Conservation (phyloP, 1,139 yeast genomes). For the Pneumocystis carinii region DNA sequence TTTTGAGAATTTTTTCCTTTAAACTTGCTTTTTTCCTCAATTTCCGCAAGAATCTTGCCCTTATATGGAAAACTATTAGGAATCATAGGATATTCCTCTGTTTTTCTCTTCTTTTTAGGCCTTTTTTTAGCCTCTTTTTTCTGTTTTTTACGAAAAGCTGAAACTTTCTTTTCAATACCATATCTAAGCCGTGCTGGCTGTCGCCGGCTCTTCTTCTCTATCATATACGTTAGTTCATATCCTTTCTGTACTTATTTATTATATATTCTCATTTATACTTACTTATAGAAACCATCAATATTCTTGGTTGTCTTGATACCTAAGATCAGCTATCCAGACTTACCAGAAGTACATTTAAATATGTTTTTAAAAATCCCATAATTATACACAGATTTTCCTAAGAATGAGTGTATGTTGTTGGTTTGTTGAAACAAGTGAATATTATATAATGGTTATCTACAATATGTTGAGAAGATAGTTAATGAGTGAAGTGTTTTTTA, state of each 20-base stretch:
- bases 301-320: not conserved
- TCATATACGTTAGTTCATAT: not conserved
- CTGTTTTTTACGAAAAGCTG: slow-evolving; percentile 80
- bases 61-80: slow-evolving; percentile 92
- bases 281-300: not conserved
- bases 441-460: not conserved
- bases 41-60: slow-evolving; percentile 62
- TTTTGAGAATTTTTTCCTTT: slow-evolving; percentile 43
- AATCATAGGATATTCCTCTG: slow-evolving; percentile 79
- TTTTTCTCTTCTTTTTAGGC: slow-evolving; percentile 79
- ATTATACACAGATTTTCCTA: not conserved
- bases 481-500: not conserved
- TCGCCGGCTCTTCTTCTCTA: slow-evolving; percentile 27
- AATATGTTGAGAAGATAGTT: not conserved
- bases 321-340: too few relatives aligned
- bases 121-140: slow-evolving; percentile 72
- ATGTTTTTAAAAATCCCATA: not conserved
- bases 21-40: slow-evolving; percentile 53
- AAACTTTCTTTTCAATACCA: slow-evolving; percentile 89
- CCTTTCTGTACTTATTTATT: not conserved
- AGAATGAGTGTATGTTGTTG: not conserved
- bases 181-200: slow-evolving; percentile 83
- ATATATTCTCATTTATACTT: not conserved
- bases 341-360: too few relatives aligned
- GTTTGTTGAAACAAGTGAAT: not conserved